Percentiles rank a stretch among this genome's conserved stretches.
These are phyloP conservation scores for Boletus edulis DNA, from an alignment of 768 basidiomycete species.

Conservation along the genomic window DNA sequence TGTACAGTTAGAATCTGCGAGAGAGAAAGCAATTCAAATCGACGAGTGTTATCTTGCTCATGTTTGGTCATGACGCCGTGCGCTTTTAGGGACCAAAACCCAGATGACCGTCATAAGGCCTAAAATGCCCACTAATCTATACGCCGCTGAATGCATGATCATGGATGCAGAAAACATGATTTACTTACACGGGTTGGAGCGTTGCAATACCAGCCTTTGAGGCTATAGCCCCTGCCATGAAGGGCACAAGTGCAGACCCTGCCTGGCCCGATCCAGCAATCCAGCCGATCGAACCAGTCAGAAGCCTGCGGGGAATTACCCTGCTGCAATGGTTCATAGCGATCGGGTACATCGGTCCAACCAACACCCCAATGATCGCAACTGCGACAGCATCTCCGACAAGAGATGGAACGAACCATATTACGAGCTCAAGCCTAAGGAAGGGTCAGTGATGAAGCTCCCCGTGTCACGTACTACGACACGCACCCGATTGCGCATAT, in stretches of 20 bases:
- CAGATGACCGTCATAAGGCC: slow-evolving; percentile 38
- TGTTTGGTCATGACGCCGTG: slow-evolving; percentile 5
- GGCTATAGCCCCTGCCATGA: slow-evolving; percentile 40
- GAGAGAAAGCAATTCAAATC: background rate
- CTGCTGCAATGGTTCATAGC: slow-evolving; percentile 35
- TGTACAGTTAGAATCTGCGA: too few species aligned
- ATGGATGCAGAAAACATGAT: too few species aligned
- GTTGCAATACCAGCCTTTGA: too few species aligned
- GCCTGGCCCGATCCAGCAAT: slow-evolving; percentile 47
- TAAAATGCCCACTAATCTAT: slow-evolving; percentile 36
- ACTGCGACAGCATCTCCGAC: slow-evolving; percentile 63
- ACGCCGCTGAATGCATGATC: background rate
- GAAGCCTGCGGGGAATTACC: slow-evolving; percentile 34
- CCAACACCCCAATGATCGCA: slow-evolving; percentile 59
- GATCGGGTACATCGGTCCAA: slow-evolving; percentile 78
- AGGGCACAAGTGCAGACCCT: slow-evolving; percentile 41
- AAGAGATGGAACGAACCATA: slow-evolving; percentile 70
- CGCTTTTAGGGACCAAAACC: slow-evolving; percentile 34
- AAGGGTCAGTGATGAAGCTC: background rate
- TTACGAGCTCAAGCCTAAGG: slow-evolving; percentile 55
- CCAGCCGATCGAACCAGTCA: slow-evolving; percentile 45
- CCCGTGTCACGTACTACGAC: background rate
- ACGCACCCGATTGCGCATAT: slow-evolving; percentile 29
- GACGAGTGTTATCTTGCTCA: background rate
- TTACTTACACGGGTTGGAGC: too few species aligned